Evolutionary conservation across 148 eudicot species (phyloP).

Genomic region (Arbutus unedo): DNA sequence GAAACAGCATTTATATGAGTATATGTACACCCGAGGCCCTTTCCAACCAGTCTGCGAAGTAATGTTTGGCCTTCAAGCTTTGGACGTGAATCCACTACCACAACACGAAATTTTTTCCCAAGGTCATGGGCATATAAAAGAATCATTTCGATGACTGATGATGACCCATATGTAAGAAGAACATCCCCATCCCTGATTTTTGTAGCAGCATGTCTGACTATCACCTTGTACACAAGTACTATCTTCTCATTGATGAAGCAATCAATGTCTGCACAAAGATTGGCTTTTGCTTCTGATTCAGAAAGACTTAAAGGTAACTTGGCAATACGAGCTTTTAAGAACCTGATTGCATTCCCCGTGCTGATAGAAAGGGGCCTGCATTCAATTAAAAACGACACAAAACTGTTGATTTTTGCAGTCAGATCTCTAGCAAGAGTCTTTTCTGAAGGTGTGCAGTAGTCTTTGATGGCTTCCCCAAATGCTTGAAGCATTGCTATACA

Average conservation of each 20-base stretch:
- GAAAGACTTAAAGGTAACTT: conserved; percentile 50
- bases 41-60: conserved; percentile 63
- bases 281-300: conserved; percentile 68
- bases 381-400: conserved; percentile 69
- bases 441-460: conserved; percentile 70
- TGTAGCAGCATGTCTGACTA: conserved; percentile 62
- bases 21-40: conserved; percentile 82
- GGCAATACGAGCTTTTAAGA: conserved; percentile 60
- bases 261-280: conserved; percentile 60
- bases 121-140: conserved; percentile 66
- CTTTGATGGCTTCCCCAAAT: conserved; percentile 69
- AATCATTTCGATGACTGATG: conserved; percentile 74
- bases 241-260: conserved; percentile 73
- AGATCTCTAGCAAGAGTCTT: conserved; percentile 69
- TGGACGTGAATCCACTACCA: conserved; percentile 89
- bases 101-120: conserved; percentile 76
- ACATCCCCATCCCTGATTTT: conserved; percentile 82
- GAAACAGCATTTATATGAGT: conserved; percentile 90
- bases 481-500: conserved; percentile 88
- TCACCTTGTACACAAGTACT: conserved; percentile 67
- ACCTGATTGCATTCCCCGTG: conserved; percentile 91
- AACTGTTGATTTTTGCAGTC: conserved; percentile 63
- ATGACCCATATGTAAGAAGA: conserved; percentile 75
- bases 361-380: conserved; percentile 92
- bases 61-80: conserved; percentile 78